Evolutionary conservation across 805 yeast genomes (phyloP), one percentile per base, ranked within the genome.

Genomic region (Ogataea angusta): DNA sequence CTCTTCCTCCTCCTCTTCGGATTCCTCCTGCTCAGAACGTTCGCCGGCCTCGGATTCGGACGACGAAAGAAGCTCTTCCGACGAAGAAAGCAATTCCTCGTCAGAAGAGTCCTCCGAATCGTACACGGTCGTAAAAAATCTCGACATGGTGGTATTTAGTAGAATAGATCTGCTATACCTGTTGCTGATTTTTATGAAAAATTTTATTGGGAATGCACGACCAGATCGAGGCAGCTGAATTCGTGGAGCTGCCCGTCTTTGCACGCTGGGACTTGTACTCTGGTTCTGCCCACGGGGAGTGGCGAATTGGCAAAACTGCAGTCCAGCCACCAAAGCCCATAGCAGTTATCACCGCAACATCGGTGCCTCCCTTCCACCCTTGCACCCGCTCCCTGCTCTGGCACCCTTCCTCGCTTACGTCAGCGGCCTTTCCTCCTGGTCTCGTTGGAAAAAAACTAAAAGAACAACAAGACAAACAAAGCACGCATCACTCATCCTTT

Each of bases 41-140:
- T 40, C 53, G 34, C 57, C 67, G 14, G 55, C 59, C 10, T 57
- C 60, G 6, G 56, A 52, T 21, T 40, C 52, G 9, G 60, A 53
- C 22, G 74, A 68, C 42, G 72, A 61, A 49, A 78, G 68, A 59
- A 75, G 77, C 53, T 80, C 86, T 52, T 80, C 85, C 31, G 78
- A 74, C 41, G 85, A 76, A 46, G 75, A 66, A 45, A 72, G 63
- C 53, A 70, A 61, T 47, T 72, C 75, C 46, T 70, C 76, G 51
- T 75, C 81, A 30, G 79, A 73, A 26, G 77, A 71, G 31, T 48
- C 53, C 34, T 75, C 72, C 40, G 76, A 77, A 38, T 80, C 77
- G 48, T 73, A 69, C 59, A 67, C 69, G 19, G 79, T 67, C 40
- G 80, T 80, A 72, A 93, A 93, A 77, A 93, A 91, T 70, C 95